Base-by-base conservation (phyloP, 352 stramenopile genomes). In the Pythium grandisporangium region DNA sequence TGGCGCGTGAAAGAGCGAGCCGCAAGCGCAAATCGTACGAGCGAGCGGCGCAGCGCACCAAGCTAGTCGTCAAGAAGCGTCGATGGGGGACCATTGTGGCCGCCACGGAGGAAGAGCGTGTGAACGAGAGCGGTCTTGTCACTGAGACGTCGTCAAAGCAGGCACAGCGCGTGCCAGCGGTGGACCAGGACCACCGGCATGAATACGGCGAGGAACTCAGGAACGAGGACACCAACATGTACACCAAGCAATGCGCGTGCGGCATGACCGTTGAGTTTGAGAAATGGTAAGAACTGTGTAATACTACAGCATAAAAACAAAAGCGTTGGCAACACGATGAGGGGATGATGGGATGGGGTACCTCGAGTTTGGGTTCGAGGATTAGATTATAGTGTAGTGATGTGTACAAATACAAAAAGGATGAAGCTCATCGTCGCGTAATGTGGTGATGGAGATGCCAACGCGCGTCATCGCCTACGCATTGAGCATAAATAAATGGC, bases 221-320 rank as follows among this genome's bases (percentile, higher is more conserved):
- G 27, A 58, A 84, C 32, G 27, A 61, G 36, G 30, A 60, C 7
- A 30, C 43, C 4, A 54, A 68, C 5, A 62, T 40, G 12, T 86
- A 70, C 70, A 49, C 59, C 8, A 83, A 83, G 53, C 48, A 59
- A 13, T 86, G 73, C 33, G 45, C 17, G 4, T 86, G 72, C 36
- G 72, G 69, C 14, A 71, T 85, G 57, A 58, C 62, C 35, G 72
- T 85, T 19, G 51, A 81, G n/a, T 75, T 85, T 57, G 67, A 81
- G 51, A 83, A 83, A 44, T 83, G 64, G 69, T 85, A 55, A 85
- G 11, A 38, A 16, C 33, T 38, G 33, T 38, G 33, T 38, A 16
- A 38, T 38, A 16, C 10, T n/a, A n/a, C n/a, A n/a, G n/a, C n/a
- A n/a, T n/a, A n/a, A n/a, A n/a, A n/a, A n/a, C n/a, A n/a, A n/a